A percentile compares a stretch with the other conserved stretches of the same genome.
These are phyloP conservation scores for Poteriospumella lacustris DNA, from an alignment of 108 stramenopile species.

Conservation along the genomic window DNA sequence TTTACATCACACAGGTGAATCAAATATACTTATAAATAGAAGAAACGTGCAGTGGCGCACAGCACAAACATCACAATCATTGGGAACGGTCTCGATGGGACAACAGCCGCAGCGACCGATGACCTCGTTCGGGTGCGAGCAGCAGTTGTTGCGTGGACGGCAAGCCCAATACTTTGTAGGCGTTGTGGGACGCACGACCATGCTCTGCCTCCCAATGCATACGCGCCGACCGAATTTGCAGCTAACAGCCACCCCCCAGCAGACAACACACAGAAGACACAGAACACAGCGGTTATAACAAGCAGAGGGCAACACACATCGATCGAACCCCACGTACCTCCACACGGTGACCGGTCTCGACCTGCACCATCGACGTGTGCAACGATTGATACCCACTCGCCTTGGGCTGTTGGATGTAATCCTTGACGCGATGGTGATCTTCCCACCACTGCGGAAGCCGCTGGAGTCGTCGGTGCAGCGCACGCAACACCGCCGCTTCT, in stretches of 20 bases:
- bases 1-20: too few relatives aligned
- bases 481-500: background rate
- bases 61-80: too few relatives aligned
- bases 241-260: background rate
- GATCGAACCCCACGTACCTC: background rate
- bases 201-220: slow-evolving; percentile 2
- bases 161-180: background rate
- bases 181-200: background rate
- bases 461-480: background rate
- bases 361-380: background rate
- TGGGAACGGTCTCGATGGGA: too few relatives aligned
- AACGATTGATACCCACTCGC: background rate
- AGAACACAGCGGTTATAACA: background rate
- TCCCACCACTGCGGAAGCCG: background rate
- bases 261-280: background rate
- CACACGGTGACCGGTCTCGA: background rate
- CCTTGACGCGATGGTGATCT: background rate
- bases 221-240: background rate
- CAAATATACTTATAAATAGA: too few relatives aligned
- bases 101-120: too few relatives aligned
- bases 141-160: too few relatives aligned
- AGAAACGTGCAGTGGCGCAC: too few relatives aligned
- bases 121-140: too few relatives aligned
- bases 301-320: background rate
- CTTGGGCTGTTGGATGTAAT: slow-evolving; percentile 10